A percentile compares a stretch with the other conserved stretches of the same genome.
Conservation (phyloP, 257 asterid species). For the Solanum pinnatisectum region DNA sequence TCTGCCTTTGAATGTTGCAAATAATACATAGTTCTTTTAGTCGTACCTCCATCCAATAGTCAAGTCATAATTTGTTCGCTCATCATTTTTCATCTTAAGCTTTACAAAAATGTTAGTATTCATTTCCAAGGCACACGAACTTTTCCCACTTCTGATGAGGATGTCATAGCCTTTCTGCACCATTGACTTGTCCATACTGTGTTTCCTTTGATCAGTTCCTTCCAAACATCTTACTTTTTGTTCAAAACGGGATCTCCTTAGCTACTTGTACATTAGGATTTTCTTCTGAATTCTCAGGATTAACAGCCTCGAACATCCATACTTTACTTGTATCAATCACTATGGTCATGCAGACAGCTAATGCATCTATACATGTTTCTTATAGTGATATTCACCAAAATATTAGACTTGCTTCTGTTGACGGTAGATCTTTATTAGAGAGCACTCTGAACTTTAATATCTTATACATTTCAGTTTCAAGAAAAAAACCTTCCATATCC, state of each 20-base stretch:
- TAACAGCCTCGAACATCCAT: neutral
- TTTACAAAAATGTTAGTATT: neutral
- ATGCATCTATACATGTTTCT: neutral
- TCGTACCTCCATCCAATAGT: neutral
- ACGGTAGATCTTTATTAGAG: neutral
- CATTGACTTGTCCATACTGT: neutral
- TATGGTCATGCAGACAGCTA: neutral
- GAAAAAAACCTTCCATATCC: neutral
- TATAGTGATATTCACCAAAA: neutral
- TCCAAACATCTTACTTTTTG: neutral
- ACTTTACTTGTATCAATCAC: neutral
- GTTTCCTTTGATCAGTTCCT: neutral
- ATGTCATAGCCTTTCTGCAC: neutral
- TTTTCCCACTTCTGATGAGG: neutral
- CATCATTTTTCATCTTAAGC: neutral
- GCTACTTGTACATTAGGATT: neutral
- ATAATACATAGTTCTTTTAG: neutral
- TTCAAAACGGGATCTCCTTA: neutral
- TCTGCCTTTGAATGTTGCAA: neutral
- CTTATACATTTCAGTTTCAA: neutral
- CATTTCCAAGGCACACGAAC: neutral
- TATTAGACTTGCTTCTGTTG: neutral
- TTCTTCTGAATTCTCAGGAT: neutral
- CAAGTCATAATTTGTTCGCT: neutral
- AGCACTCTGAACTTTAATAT: neutral